phyloP scores from a whole-genome alignment of 495 filamentous ascomycete species.

The Astrothelium macrocarpum region DNA sequence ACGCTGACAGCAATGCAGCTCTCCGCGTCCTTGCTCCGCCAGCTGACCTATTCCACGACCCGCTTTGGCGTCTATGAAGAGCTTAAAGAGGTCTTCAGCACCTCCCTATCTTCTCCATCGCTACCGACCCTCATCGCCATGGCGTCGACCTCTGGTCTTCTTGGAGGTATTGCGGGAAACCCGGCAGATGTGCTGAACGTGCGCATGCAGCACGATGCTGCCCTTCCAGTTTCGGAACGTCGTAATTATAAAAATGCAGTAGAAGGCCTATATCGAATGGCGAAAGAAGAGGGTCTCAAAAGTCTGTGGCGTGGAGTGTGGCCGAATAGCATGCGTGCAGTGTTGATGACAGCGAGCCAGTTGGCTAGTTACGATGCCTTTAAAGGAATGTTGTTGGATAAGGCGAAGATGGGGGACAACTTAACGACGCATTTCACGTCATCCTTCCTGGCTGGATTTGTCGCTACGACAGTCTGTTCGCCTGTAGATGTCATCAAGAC shows the following conservation, averaged over 20 bases:
- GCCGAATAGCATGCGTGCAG: slow-evolving; percentile 81
- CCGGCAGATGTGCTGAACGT: slow-evolving; percentile 95
- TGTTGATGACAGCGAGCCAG: slow-evolving; percentile 89
- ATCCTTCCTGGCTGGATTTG: slow-evolving; percentile 77
- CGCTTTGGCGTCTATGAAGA: slow-evolving; percentile 94
- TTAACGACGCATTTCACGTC: slow-evolving; percentile 79
- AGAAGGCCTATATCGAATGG: slow-evolving; percentile 78
- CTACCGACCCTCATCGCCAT: slow-evolving; percentile 68
- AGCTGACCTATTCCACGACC: slow-evolving; percentile 80
- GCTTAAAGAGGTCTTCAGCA: slow-evolving; percentile 61
- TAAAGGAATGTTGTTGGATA: slow-evolving; percentile 63
- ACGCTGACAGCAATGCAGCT: slow-evolving; percentile 41
- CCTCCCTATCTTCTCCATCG: slow-evolving; percentile 42
- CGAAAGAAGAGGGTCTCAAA: slow-evolving; percentile 60
- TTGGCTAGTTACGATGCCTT: slow-evolving; percentile 87
- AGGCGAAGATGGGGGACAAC: slow-evolving; percentile 63
- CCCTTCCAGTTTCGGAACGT: slow-evolving; percentile 60
- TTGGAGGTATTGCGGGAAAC: slow-evolving; percentile 86
- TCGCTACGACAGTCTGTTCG: slow-evolving; percentile 88
- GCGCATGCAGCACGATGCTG: slow-evolving; percentile 93
- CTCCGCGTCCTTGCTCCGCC: slow-evolving; percentile 83
- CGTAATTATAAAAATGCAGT: slow-evolving; percentile 85
- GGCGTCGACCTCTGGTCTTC: slow-evolving; percentile 70
- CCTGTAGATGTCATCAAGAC: slow-evolving; percentile 98
- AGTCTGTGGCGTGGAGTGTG: slow-evolving; percentile 80